A percentile compares a stretch with the other conserved stretches of the same genome.
These are phyloP conservation scores for Dioszegia aurantiaca DNA, from an alignment of 768 basidiomycete genomes.

Conservation along the genomic window DNA sequence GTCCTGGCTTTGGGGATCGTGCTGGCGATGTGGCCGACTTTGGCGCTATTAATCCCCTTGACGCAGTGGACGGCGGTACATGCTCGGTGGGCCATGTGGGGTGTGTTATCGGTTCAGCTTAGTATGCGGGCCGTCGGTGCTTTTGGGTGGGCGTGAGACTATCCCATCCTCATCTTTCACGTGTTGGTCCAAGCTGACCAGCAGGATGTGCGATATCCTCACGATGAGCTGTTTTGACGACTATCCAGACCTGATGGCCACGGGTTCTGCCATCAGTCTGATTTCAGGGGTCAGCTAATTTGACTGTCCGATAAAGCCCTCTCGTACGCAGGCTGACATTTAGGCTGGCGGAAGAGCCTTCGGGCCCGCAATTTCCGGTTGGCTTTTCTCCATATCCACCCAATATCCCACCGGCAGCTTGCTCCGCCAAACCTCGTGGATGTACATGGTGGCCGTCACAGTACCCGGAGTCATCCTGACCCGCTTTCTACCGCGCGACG, in stretches of 20 bases:
- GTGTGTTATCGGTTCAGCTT: conserved; percentile 15
- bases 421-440: conserved; percentile 35
- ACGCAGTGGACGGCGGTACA: conserved; percentile 23
- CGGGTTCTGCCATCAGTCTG: conserved; percentile 29
- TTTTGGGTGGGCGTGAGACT: conserved; percentile 35
- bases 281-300: conserved; percentile 29
- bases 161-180: background rate
- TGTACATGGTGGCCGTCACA: conserved; percentile 21
- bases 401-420: conserved; percentile 23
- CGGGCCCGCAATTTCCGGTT: conserved; percentile 36
- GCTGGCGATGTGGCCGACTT: conserved; percentile 17
- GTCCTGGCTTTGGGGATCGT: conserved; percentile 10
- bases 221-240: conserved; percentile 32
- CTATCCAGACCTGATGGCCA: conserved; percentile 35
- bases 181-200: background rate
- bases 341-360: conserved; percentile 32
- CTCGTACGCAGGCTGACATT: conserved; percentile 5
- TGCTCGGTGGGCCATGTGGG: conserved; percentile 23
- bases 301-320: too few species aligned
- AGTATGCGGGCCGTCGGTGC: conserved; percentile 18
- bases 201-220: conserved; percentile 22
- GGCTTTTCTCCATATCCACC: conserved; percentile 42
- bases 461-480: conserved; percentile 21
- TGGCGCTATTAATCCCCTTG: conserved; percentile 31
- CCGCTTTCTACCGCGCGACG: conserved; percentile 14